Evolutionary conservation across 208 protist species (phyloP), one percentile per base, ranked within the genome.

Genomic region (Wallacemonas sp.): DNA sequence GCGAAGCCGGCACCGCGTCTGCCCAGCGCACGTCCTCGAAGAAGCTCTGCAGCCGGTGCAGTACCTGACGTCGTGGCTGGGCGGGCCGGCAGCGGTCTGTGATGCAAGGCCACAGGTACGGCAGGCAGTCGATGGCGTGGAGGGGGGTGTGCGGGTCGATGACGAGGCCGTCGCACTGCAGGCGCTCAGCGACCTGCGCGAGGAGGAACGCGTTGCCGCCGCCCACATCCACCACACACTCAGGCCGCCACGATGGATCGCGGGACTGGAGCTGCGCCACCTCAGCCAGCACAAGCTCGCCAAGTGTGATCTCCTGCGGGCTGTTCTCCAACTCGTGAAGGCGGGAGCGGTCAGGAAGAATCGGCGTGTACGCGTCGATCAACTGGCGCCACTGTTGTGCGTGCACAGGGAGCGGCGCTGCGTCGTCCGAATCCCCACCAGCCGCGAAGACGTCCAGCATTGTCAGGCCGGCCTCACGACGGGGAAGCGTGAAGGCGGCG

Each of bases 271-370:
- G 36, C 36, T 41, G 36, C 9, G 9, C 14, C 36, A 14, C 36
- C 36, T 6, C 36, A 41, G 6, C 36, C 6, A 6, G 36, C 9
- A 41, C 26, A 9, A 55, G 5, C 47, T 26, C 47, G 47, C 47
- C 47, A 58, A 21, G 87, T 14, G 79, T 81, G 49, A 93, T 80
- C 61, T 95, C 86, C 71, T 92, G 89, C 33, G 89, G 86, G 30
- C 91, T 61, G 62, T 93, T 95, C 70, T 93, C 80, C 58, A 95
- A 60, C 65, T 93, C 86, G 49, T 95, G 86, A n/a, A 83, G 63
- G 55, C 78, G 69, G 14, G 86, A 91, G 62, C 89, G 85, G 56
- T 92, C 89, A 1, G 83, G 83, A 11, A 95, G 65, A 43, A 80
- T 71, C 29, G 81, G 57, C 30, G 89, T 87, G 78, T 94, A 89